phyloP scores from a whole-genome alignment of 1,139 yeast genomes.

The Geotrichum bryndzae region DNA sequence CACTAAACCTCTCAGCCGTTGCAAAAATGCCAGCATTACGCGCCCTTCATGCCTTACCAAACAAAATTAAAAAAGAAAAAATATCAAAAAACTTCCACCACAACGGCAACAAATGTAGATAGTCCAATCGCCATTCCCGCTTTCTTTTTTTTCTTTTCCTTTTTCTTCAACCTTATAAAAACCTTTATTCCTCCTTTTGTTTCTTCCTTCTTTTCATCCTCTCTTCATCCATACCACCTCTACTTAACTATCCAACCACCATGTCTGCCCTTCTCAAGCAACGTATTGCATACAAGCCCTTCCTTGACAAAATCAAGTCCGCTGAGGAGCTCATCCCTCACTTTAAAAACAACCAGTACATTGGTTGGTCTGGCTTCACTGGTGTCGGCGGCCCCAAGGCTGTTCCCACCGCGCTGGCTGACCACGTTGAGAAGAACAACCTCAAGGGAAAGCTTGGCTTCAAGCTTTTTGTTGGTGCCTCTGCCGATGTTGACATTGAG shows the following conservation, averaged over 20 bases:
- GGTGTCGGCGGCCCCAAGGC: constrained; percentile 98
- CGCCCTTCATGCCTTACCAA: not conserved
- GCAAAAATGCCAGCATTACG: not conserved
- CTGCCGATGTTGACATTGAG: constrained; percentile 91
- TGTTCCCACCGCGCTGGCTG: constrained; percentile 79
- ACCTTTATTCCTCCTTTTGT: not conserved
- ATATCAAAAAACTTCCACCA: not conserved
- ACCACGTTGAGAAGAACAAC: constrained; percentile 81
- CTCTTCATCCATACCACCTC: not conserved
- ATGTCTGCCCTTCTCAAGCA: constrained; percentile 74
- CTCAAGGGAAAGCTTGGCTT: constrained; percentile 81
- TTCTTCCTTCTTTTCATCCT: not conserved
- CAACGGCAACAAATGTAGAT: not conserved
- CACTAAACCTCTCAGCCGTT: not conserved
- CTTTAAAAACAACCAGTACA: constrained; percentile 81
- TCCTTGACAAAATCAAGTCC: constrained; percentile 67
- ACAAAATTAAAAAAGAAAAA: too few relatives aligned
- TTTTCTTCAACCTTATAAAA: not conserved
- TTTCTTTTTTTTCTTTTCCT: not conserved
- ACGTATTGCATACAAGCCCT: constrained; percentile 87
- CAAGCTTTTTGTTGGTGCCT: constrained; percentile 92
- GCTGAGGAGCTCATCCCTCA: constrained; percentile 77
- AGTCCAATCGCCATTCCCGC: not conserved
- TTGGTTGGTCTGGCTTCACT: constrained; percentile 98
- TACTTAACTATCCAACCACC: constrained; percentile 1